A percentile compares a stretch with the other conserved stretches of the same genome.
Conservation (phyloP, 2,329 filamentous ascomycete genomes). For the Penicillium sp. region DNA sequence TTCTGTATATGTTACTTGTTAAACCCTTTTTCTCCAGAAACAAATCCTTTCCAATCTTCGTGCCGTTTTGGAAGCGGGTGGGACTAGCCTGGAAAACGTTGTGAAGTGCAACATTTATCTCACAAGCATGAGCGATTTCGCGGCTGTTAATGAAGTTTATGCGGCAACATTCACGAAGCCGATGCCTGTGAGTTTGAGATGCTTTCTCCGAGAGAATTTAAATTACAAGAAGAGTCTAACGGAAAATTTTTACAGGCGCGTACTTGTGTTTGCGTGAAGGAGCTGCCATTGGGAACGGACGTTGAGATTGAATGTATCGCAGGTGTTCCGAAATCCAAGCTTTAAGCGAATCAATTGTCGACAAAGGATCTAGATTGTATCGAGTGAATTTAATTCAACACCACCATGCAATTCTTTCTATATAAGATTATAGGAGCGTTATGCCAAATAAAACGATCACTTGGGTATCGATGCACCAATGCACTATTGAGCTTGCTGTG, state of each 20-base stretch:
- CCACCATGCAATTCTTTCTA: background rate
- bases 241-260: slow-evolving; percentile 21
- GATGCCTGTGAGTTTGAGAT: slow-evolving; percentile 25
- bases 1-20: background rate
- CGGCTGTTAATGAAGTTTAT: slow-evolving; percentile 79
- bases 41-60: slow-evolving; percentile 55
- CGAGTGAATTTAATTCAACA: background rate
- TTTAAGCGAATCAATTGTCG: background rate
- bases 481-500: background rate
- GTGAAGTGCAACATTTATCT: slow-evolving; percentile 68
- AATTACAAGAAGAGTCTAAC: background rate
- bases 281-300: slow-evolving; percentile 51
- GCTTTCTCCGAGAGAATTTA: background rate
- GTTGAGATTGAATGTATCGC: slow-evolving; percentile 54
- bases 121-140: slow-evolving; percentile 63
- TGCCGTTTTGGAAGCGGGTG: slow-evolving; percentile 60
- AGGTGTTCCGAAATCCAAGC: background rate
- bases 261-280: slow-evolving; percentile 54
- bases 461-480: background rate
- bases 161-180: slow-evolving; percentile 25
- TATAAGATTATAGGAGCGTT: background rate
- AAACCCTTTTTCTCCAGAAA: slow-evolving; percentile 32
- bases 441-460: background rate
- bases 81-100: slow-evolving; percentile 57
- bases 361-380: background rate